These are phyloP conservation scores for Crucihimalaya himalaica DNA, from an alignment of 345 rosid species.

Conservation along the genomic window DNA sequence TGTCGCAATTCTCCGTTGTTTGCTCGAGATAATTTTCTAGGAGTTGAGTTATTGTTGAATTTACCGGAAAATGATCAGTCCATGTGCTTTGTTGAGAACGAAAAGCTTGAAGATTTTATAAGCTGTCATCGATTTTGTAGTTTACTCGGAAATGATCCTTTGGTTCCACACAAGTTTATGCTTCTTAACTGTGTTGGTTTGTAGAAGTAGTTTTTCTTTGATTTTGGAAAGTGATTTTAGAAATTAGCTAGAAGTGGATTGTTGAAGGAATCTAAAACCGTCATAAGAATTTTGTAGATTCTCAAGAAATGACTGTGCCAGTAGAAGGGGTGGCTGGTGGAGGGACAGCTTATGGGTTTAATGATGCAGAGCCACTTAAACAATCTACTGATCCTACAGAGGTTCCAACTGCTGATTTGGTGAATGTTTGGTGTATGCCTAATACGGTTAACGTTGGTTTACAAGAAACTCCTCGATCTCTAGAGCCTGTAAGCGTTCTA, in stretches of 20 bases:
- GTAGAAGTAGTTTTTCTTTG: not conserved
- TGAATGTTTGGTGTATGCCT: slow-evolving; percentile 87
- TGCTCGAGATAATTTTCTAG: not conserved
- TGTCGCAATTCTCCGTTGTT: not conserved
- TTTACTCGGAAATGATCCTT: not conserved
- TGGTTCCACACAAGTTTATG: not conserved
- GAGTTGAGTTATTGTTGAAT: not conserved
- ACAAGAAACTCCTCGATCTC: slow-evolving; percentile 77
- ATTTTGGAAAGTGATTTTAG: not conserved
- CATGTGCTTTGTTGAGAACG: not conserved
- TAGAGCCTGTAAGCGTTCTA: slow-evolving; percentile 72
- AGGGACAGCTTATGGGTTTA: slow-evolving; percentile 97
- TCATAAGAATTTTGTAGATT: slow-evolving; percentile 5
- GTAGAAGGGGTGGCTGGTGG: slow-evolving; percentile 99
- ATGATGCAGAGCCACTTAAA: slow-evolving; percentile 55
- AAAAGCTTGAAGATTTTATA: not conserved
- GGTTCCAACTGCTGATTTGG: slow-evolving; percentile 71
- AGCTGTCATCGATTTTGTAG: not conserved
- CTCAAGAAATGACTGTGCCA: slow-evolving; percentile 45
- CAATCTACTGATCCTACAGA: slow-evolving; percentile 62
- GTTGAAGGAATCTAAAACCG: not conserved
- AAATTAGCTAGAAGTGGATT: too few relatives aligned
- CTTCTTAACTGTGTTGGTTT: not conserved
- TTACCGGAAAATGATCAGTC: not conserved
- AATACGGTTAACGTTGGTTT: slow-evolving; percentile 79